Evolutionary conservation across 2,329 filamentous ascomycete species (phyloP).

Genomic region (Fusarium palustre): DNA sequence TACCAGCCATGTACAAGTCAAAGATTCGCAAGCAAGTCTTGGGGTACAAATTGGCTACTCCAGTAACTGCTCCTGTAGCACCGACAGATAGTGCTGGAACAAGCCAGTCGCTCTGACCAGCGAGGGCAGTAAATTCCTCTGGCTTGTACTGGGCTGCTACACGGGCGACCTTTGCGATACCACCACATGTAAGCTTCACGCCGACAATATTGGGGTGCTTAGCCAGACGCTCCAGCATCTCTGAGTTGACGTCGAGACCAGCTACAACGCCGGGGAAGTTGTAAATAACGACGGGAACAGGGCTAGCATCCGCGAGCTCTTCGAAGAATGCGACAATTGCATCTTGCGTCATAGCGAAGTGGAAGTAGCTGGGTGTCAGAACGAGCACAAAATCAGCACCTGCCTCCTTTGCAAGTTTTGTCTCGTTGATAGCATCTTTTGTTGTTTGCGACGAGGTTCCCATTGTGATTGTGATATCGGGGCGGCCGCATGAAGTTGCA

Average conservation of each 20-base stretch:
- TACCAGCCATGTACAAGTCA: conserved; percentile 61
- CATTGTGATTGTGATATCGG: conserved; percentile 71
- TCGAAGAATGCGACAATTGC: conserved; percentile 73
- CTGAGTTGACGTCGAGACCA: conserved; percentile 75
- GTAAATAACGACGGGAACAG: conserved; percentile 76
- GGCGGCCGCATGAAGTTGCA: conserved; percentile 66
- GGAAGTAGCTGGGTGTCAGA: conserved; percentile 78
- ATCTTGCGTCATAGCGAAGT: conserved; percentile 69
- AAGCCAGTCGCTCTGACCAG: conserved; percentile 80
- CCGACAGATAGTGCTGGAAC: conserved; percentile 70
- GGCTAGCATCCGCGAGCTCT: conserved; percentile 66
- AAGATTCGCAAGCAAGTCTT: conserved; percentile 65
- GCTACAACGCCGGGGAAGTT: conserved; percentile 77
- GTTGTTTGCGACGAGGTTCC: conserved; percentile 75
- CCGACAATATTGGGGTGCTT: conserved; percentile 74
- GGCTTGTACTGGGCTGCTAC: conserved; percentile 63
- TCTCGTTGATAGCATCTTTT: conserved; percentile 73
- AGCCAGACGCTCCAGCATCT: conserved; percentile 69
- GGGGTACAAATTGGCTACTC: conserved; percentile 72
- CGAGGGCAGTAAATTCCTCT: conserved; percentile 71
- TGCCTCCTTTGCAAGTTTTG: conserved; percentile 68
- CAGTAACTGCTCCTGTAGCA: conserved; percentile 70
- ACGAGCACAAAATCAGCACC: conserved; percentile 77
- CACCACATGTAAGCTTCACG: conserved; percentile 79
- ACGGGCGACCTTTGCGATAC: conserved; percentile 77